phyloP scores from a whole-genome alignment of 2,329 filamentous ascomycete genomes.

The Hymenoscyphus fructigenus region DNA sequence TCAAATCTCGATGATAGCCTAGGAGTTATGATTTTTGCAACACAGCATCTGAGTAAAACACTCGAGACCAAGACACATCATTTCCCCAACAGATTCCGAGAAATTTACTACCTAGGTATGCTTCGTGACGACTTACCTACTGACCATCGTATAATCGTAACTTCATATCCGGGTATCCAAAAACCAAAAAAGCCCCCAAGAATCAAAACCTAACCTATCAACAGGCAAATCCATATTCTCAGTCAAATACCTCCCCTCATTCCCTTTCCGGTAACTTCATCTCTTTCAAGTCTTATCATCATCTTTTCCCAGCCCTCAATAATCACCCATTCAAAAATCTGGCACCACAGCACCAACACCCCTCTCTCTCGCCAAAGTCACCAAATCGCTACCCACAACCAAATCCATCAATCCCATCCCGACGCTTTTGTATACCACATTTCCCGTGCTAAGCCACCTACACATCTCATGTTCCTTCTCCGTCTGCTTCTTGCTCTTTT shows the following conservation, averaged over 20 bases:
- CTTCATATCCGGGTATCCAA: neutral
- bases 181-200: neutral
- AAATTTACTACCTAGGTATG: too few relatives aligned
- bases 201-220: too few relatives aligned
- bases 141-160: neutral
- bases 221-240: too few relatives aligned
- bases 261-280: too few relatives aligned
- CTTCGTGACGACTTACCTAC: neutral
- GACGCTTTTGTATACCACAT: constrained; percentile 69
- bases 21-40: too few relatives aligned
- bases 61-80: too few relatives aligned
- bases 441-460: constrained; percentile 59
- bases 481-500: constrained; percentile 27
- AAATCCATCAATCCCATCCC: constrained; percentile 67
- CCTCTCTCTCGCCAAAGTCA: constrained; percentile 55
- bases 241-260: neutral
- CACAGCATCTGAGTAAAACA: too few relatives aligned
- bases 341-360: constrained; percentile 53
- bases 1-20: too few relatives aligned
- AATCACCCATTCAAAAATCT: constrained; percentile 45
- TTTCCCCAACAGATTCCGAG: too few relatives aligned
- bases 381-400: constrained; percentile 57
- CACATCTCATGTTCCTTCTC: constrained; percentile 49
- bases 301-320: neutral
- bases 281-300: too few relatives aligned